phyloP scores from a whole-genome alignment of 164 flowering plant species.

The Akebia trifoliata region DNA sequence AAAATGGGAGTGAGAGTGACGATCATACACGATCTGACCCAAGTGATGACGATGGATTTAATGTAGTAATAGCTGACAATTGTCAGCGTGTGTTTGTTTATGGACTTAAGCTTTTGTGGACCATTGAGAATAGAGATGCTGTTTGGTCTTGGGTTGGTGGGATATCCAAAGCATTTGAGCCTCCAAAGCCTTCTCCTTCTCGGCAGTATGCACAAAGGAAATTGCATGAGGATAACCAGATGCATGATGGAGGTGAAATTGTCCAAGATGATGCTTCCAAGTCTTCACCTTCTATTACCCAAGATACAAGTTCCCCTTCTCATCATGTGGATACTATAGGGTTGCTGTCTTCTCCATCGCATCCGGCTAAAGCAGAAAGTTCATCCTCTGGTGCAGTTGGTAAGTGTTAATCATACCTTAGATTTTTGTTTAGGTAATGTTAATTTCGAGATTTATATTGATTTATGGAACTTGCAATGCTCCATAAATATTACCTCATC shows the following conservation, averaged over 20 bases:
- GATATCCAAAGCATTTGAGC: conserved; percentile 82
- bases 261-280: conserved; percentile 40
- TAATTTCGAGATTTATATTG: too few relatives aligned
- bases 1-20: conserved; percentile 93
- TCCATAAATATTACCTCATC: too few relatives aligned
- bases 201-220: conserved; percentile 89
- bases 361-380: conserved; percentile 20
- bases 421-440: too few relatives aligned
- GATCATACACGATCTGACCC: conserved; percentile 82
- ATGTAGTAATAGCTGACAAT: conserved; percentile 97
- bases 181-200: conserved; percentile 96
- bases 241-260: conserved; percentile 31
- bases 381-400: conserved; percentile 24
- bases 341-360: conserved; percentile 26
- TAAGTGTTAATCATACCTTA: conserved; percentile 23
- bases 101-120: conserved; percentile 98
- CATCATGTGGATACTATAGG: conserved; percentile 33
- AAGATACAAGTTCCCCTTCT: conserved; percentile 31
- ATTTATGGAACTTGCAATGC: too few relatives aligned
- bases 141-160: conserved; percentile 99
- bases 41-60: conserved; percentile 98
- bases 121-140: conserved; percentile 91
- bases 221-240: conserved; percentile 55
- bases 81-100: conserved; percentile 94
- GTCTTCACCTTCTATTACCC: conserved; percentile 29